phyloP scores from a whole-genome alignment of 2,329 filamentous ascomycete genomes.

The Geosmithia putterillii region DNA sequence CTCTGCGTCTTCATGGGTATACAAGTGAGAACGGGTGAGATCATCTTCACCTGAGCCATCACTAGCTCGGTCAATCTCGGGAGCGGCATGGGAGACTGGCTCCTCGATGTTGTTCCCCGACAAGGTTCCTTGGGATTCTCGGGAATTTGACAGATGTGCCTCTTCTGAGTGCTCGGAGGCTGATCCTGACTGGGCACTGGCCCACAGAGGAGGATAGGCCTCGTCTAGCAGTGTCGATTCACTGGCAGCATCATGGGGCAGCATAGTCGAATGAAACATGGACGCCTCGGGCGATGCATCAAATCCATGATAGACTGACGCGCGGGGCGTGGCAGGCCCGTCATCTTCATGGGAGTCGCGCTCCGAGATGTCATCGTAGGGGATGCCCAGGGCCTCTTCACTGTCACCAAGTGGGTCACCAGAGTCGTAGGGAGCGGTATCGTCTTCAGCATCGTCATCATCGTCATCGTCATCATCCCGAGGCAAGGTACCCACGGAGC shows the following conservation, averaged over 20 bases:
- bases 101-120: not conserved
- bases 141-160: not conserved
- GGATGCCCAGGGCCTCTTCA: conserved; percentile 43
- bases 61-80: not conserved
- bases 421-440: not conserved
- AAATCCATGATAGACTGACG: conserved; percentile 30
- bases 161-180: not conserved
- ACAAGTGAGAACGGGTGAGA: conserved; percentile 54
- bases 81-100: not conserved
- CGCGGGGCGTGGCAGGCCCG: conserved; percentile 38
- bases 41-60: conserved; percentile 22
- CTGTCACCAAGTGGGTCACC: conserved; percentile 26
- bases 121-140: not conserved
- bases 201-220: not conserved
- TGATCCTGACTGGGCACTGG: not conserved
- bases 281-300: conserved; percentile 8
- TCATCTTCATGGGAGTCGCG: conserved; percentile 22
- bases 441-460: conserved; percentile 7
- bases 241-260: not conserved
- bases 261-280: conserved; percentile 15
- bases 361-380: conserved; percentile 33
- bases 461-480: not conserved
- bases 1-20: conserved; percentile 68
- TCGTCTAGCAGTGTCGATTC: conserved; percentile 1
- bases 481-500: not conserved